phyloP scores from a whole-genome alignment of 2,329 filamentous ascomycete genomes.

The Fusarium abutilonis region DNA sequence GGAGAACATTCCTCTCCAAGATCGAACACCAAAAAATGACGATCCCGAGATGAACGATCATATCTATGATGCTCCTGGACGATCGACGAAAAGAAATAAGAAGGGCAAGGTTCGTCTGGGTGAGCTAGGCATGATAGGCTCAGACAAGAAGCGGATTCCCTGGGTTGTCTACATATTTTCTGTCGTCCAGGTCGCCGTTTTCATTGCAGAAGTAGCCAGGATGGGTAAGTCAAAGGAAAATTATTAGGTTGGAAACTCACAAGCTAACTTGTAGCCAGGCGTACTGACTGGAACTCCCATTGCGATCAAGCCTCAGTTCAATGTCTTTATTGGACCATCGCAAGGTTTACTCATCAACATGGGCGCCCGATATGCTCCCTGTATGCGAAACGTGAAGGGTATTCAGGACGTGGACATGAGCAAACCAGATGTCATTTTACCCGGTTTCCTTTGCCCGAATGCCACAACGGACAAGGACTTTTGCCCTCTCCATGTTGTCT shows the following conservation, averaged over 20 bases:
- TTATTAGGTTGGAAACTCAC: neutral
- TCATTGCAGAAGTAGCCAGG: slow-evolving; percentile 86
- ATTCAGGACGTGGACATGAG: slow-evolving; percentile 63
- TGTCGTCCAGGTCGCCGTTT: slow-evolving; percentile 80
- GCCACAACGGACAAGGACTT: slow-evolving; percentile 68
- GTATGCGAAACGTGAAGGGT: slow-evolving; percentile 85
- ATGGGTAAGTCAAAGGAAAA: slow-evolving; percentile 68
- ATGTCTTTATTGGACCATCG: slow-evolving; percentile 97
- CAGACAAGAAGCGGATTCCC: slow-evolving; percentile 68
- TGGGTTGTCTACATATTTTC: slow-evolving; percentile 87
- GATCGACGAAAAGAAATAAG: slow-evolving; percentile 48
- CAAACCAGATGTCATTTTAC: slow-evolving; percentile 1
- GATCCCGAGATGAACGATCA: slow-evolving; percentile 63
- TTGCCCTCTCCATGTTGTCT: slow-evolving; percentile 82
- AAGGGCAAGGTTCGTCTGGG: slow-evolving; percentile 63
- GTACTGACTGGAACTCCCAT: slow-evolving; percentile 81
- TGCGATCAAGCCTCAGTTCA: slow-evolving; percentile 85
- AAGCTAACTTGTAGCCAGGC: slow-evolving; percentile 56
- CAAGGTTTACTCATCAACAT: slow-evolving; percentile 93
- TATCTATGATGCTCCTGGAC: slow-evolving; percentile 65
- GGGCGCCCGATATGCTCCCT: slow-evolving; percentile 90
- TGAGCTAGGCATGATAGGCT: slow-evolving; percentile 68
- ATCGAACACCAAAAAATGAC: slow-evolving; percentile 57
- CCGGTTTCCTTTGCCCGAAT: slow-evolving; percentile 84
- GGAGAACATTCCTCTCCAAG: slow-evolving; percentile 68